Conservation (phyloP, 352 stramenopile genomes). For the Phytophthora tubulina region DNA sequence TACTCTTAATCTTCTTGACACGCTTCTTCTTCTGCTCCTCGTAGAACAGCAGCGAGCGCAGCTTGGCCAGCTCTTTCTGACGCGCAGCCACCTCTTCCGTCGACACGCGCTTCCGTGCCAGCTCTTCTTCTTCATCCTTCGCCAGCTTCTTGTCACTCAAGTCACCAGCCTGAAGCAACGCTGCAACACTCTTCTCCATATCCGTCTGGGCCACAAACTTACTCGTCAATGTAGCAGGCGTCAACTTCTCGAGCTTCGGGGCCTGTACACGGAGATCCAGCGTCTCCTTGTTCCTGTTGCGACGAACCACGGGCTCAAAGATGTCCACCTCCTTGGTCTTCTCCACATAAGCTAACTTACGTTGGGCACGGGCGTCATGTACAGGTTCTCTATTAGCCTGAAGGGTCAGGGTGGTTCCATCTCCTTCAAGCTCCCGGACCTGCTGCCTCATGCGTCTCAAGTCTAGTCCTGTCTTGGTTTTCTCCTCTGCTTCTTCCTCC, state of each 20-base stretch:
- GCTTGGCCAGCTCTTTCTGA: conserved; percentile 95
- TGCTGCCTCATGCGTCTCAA: conserved; percentile 79
- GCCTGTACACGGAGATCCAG: conserved; percentile 95
- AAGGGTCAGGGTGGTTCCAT: conserved; percentile 59
- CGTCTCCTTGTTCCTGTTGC: conserved; percentile 95
- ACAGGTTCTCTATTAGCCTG: conserved; percentile 78
- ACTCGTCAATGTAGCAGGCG: conserved; percentile 85
- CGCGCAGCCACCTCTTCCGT: conserved; percentile 84
- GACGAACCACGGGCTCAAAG: conserved; percentile 92
- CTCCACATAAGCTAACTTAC: conserved; percentile 92
- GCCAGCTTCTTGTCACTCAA: conserved; percentile 69
- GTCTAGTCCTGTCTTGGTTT: conserved; percentile 44
- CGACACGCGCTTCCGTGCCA: conserved; percentile 79
- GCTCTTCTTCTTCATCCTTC: conserved; percentile 75
- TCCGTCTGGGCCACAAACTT: conserved; percentile 95
- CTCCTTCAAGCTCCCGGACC: conserved; percentile 72
- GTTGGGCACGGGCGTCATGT: conserved; percentile 86
- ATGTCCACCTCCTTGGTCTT: conserved; percentile 90
- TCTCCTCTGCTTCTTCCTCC: conserved; percentile 31
- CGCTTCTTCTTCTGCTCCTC: conserved; percentile 98
- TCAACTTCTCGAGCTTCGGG: conserved; percentile 79
- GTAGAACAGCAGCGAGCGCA: conserved; percentile 98
- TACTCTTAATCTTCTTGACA: conserved; percentile 99
- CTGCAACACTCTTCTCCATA: conserved; percentile 89
- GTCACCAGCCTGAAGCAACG: conserved; percentile 68